phyloP scores from a whole-genome alignment of 371 early-diverging fungal genomes.

The Apophysomyces sp. region DNA sequence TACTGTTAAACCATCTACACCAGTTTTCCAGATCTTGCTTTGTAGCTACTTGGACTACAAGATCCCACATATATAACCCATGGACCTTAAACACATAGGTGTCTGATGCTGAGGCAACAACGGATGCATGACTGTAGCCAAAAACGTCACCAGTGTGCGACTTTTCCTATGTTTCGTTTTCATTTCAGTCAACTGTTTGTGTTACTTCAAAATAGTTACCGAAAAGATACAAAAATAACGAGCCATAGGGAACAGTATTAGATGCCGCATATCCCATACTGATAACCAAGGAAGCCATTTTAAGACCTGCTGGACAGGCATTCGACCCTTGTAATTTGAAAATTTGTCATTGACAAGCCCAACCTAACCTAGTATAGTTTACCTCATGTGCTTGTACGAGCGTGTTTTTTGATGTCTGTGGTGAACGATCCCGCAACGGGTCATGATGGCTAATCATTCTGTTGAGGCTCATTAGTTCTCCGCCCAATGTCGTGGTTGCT shows the following conservation, averaged over 20 bases:
- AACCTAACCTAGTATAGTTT: not conserved
- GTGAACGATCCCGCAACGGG: not conserved
- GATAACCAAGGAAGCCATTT: slow-evolving; percentile 50
- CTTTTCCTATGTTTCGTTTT: slow-evolving; percentile 5
- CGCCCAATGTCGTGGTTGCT: not conserved
- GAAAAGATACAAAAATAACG: slow-evolving; percentile 55
- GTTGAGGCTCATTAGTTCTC: slow-evolving; percentile 32
- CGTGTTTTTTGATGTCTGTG: slow-evolving; percentile 2
- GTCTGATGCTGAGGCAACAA: not conserved
- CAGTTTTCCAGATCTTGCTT: not conserved
- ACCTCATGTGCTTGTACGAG: slow-evolving; percentile 53
- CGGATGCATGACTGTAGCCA: not conserved
- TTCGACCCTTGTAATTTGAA: slow-evolving; percentile 21
- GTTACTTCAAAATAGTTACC: slow-evolving; percentile 12
- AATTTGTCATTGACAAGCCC: not conserved
- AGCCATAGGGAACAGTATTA: slow-evolving; percentile 48
- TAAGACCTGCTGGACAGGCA: slow-evolving; percentile 49
- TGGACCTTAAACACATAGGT: not conserved
- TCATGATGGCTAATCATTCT: slow-evolving; percentile 15
- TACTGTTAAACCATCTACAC: not conserved
- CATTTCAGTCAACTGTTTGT: not conserved
- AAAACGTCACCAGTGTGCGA: not conserved
- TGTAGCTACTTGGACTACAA: not conserved
- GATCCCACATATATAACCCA: not conserved
- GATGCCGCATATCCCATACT: slow-evolving; percentile 57